These are phyloP conservation scores for Ophiocordyceps unilateralis DNA, from an alignment of 2,329 filamentous ascomycete genomes.

Conservation along the genomic window DNA sequence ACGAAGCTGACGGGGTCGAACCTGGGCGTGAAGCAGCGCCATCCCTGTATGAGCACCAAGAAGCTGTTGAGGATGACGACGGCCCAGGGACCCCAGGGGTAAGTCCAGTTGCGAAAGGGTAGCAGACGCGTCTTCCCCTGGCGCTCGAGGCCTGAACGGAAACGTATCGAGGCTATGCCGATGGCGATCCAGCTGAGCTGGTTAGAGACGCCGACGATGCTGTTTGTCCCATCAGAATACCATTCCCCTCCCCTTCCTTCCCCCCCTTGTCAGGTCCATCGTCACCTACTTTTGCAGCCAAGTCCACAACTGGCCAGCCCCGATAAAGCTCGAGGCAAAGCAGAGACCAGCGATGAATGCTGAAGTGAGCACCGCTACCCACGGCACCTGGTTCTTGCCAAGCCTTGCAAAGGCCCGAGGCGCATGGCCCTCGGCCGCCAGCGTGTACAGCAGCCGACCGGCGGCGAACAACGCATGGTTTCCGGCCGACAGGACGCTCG, in stretches of 20 bases:
- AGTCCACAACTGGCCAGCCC: conserved; percentile 45
- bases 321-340: conserved; percentile 48
- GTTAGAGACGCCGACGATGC: conserved; percentile 49
- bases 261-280: no score
- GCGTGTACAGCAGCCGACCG: conserved; percentile 17
- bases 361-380: conserved; percentile 28
- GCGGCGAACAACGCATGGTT: conserved; percentile 20
- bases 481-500: conserved; percentile 19
- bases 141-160: conserved; percentile 35
- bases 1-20: conserved; percentile 45
- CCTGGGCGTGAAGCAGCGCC: conserved; percentile 40
- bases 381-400: conserved; percentile 18
- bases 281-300: conserved; percentile 42
- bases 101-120: conserved; percentile 50
- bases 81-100: conserved; percentile 41
- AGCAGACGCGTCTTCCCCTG: conserved; percentile 44
- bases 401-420: conserved; percentile 31
- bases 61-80: conserved; percentile 39
- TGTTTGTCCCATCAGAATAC: conserved; percentile 5
- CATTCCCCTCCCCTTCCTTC: background rate
- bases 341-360: conserved; percentile 40
- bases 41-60: conserved; percentile 46
- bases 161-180: conserved; percentile 46
- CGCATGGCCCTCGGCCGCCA: conserved; percentile 29
- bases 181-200: conserved; percentile 51